Evolutionary conservation across 2,329 filamentous ascomycete genomes (phyloP).

Genomic region (Mycosphaerella sp.): DNA sequence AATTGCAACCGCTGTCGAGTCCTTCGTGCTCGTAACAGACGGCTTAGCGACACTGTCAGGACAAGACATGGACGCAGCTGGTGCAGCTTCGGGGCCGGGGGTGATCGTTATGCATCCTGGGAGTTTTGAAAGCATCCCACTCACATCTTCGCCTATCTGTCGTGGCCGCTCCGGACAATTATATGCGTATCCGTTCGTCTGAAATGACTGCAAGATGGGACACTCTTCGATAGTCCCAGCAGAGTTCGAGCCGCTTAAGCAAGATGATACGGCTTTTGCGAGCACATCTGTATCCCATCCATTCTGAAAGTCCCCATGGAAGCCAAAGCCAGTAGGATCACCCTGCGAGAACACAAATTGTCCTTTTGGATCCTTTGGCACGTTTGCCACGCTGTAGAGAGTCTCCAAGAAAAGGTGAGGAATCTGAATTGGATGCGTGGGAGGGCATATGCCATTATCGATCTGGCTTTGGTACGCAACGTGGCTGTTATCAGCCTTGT

Average conservation of each 20-base stretch:
- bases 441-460: slow-evolving; percentile 41
- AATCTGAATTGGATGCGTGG: slow-evolving; percentile 35
- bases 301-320: slow-evolving; percentile 51
- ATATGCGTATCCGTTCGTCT: slow-evolving; percentile 25
- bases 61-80: slow-evolving; percentile 30
- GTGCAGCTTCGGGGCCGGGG: slow-evolving; percentile 29
- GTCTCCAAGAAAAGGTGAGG: slow-evolving; percentile 41
- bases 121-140: slow-evolving; percentile 29
- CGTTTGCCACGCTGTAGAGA: slow-evolving; percentile 31
- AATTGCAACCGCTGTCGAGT: slow-evolving; percentile 24
- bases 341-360: slow-evolving; percentile 45
- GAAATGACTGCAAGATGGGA: slow-evolving; percentile 28
- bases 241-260: slow-evolving; percentile 33
- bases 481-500: slow-evolving; percentile 38
- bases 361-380: slow-evolving; percentile 35
- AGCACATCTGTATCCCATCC: slow-evolving; percentile 43
- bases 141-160: slow-evolving; percentile 29
- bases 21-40: slow-evolving; percentile 25
- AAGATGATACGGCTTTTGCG: slow-evolving; percentile 35
- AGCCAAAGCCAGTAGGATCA: slow-evolving; percentile 48
- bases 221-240: slow-evolving; percentile 36
- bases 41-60: slow-evolving; percentile 21
- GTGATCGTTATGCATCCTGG: slow-evolving; percentile 35
- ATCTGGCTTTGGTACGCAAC: slow-evolving; percentile 37
- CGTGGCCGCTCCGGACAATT: slow-evolving; percentile 32